Base-by-base conservation (phyloP, 441 rosid species). In the Populus hybrid region DNA sequence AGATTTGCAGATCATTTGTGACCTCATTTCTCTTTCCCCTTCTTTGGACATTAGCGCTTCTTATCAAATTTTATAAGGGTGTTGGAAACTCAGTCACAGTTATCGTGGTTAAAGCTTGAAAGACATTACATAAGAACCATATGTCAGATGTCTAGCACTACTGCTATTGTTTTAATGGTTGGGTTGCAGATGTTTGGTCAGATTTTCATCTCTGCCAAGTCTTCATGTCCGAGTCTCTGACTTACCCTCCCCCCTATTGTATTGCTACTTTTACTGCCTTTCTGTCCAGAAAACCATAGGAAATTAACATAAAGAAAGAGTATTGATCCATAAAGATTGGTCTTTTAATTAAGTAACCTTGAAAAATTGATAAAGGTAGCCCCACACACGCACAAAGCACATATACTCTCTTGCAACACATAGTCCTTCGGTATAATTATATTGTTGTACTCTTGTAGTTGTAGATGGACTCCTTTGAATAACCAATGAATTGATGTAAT, bases 221-320 rank as follows among this genome's bases (percentile, higher is more conserved):
- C 68, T 80, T 59, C 73, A 69, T 67, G 30, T 64, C 61, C 50
- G 40, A 24, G 24, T 50, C 64, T 70, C 73, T 70, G 28, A 57
- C 28, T 71, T 67, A 64, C 67, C 42, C 23, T 38, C 16, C 68
- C 30, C 65, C 68, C 64, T 71, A 9, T 67, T 65, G 38, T 78
- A 73, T 75, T 73, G 77, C 71, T 79, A 57, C 79, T 81, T 86
- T 78, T 66, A 73, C 74, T 82, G 77, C 79, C 69, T 77, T 71
- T 71, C 70, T 76, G 61, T 78, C 72, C 35, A 21, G 38, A 28
- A 64, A 50, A 24, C 9, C 28, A 35, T 61, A 32, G 36, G 28
- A 32, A 69, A 53, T 78, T 38, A 42, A 4, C n/a, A 20, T 16
- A 0, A n/a, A 32, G 28, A 20, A 61, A 38, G 18, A 34, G 40